Conservation (phyloP, 1,139 yeast species). For the Yamadazyma kanchanaburiensis region DNA sequence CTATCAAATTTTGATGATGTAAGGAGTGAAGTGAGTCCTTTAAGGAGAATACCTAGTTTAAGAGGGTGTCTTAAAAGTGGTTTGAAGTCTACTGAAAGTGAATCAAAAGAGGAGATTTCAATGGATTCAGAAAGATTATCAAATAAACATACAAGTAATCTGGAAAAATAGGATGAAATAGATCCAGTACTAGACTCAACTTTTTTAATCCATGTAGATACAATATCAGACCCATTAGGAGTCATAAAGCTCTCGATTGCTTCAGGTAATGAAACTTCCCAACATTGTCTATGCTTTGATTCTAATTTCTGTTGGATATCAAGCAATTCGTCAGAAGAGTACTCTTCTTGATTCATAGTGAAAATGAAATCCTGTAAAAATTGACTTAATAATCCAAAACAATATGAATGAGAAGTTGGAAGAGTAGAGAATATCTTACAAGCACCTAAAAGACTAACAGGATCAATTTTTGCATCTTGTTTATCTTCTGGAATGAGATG, state of each 20-base stretch:
- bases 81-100: conserved; percentile 25
- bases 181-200: conserved; percentile 7
- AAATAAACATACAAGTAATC: conserved; percentile 21
- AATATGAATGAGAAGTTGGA: background rate
- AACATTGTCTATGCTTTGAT: background rate
- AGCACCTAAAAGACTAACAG: conserved; percentile 5
- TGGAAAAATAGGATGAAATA: conserved; percentile 20
- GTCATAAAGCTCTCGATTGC: background rate
- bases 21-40: conserved; percentile 32
- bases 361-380: conserved; percentile 27
- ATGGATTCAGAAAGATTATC: conserved; percentile 26
- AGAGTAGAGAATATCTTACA: conserved; percentile 4
- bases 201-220: too few species aligned
- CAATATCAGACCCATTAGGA: background rate
- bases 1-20: conserved; percentile 38
- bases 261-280: background rate
- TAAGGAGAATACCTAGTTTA: conserved; percentile 34
- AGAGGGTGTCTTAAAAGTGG: conserved; percentile 30
- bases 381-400: conserved; percentile 19
- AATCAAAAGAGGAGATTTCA: conserved; percentile 23
- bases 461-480: background rate
- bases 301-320: conserved; percentile 1
- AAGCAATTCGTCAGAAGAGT: conserved; percentile 2
- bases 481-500: conserved; percentile 23
- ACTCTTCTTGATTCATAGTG: conserved; percentile 6